Percentiles rank a stretch among this genome's conserved stretches.
These are phyloP conservation scores for Rachicladosporium sp. DNA, from an alignment of 2,329 filamentous ascomycete species.

Conservation along the genomic window DNA sequence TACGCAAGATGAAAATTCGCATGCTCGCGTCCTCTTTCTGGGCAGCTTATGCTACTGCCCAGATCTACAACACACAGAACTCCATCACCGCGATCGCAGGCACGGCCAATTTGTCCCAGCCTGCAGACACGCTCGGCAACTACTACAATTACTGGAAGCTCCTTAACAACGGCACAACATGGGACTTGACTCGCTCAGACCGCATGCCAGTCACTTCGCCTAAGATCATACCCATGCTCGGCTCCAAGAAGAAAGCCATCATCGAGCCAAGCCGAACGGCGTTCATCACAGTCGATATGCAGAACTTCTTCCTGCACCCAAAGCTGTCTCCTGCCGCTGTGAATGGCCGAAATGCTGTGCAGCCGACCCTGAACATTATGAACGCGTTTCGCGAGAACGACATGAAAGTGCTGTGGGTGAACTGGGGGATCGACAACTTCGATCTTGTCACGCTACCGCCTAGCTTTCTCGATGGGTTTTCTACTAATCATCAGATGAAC, in stretches of 20 bases:
- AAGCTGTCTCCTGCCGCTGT: conserved; percentile 15
- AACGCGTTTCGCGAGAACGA: conserved; percentile 14
- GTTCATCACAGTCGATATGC: conserved; percentile 21
- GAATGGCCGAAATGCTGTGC: conserved; percentile 14
- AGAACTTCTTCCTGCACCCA: conserved; percentile 22
- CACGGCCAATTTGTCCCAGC: no score
- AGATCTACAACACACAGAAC: no score
- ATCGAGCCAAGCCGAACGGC: conserved; percentile 18
- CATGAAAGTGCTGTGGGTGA: conserved; percentile 21
- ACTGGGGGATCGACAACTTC: conserved; percentile 21
- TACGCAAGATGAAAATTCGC: no score
- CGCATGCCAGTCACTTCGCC: conserved; percentile 9
- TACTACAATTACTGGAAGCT: no score
- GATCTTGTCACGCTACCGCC: conserved; percentile 21
- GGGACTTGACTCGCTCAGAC: no score
- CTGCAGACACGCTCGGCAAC: no score
- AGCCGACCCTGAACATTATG: conserved; percentile 21
- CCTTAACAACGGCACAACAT: no score
- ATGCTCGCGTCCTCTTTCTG: no score
- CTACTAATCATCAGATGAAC: no score
- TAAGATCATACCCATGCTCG: conserved; percentile 20
- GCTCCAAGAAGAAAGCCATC: conserved; percentile 13
- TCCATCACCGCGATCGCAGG: no score
- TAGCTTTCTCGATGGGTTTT: conserved; percentile 8
- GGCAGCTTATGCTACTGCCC: no score